These are phyloP conservation scores for Barnettozyma hawaiiensis DNA, from an alignment of 1,139 yeast species.

Conservation along the genomic window DNA sequence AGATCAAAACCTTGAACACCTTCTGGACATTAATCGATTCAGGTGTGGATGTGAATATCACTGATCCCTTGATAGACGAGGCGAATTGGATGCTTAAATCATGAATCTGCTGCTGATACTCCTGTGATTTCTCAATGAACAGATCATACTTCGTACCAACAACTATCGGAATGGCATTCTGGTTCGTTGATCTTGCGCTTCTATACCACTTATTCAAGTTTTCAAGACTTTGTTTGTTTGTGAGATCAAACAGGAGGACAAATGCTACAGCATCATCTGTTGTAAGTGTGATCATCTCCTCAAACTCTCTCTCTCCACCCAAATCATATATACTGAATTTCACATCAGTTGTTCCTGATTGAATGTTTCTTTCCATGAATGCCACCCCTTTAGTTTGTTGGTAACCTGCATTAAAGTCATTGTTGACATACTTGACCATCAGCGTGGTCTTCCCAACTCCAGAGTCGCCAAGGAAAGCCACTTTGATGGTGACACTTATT, in stretches of 20 bases:
- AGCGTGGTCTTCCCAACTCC: constrained; percentile 97
- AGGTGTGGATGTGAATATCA: constrained; percentile 87
- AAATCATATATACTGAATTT: constrained; percentile 94
- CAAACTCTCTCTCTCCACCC: constrained; percentile 95
- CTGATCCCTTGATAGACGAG: constrained; percentile 83
- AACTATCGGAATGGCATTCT: constrained; percentile 85
- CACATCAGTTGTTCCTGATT: constrained; percentile 81
- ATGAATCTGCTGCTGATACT: constrained; percentile 82
- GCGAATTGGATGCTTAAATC: constrained; percentile 85
- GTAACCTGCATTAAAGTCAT: constrained; percentile 86
- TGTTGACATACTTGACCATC: constrained; percentile 96
- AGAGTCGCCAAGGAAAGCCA: constrained; percentile 94
- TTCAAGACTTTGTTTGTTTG: constrained; percentile 79
- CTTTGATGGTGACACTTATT: constrained; percentile 45
- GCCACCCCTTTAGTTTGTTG: constrained; percentile 94
- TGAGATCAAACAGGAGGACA: constrained; percentile 85
- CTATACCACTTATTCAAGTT: constrained; percentile 93
- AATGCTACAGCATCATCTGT: constrained; percentile 93
- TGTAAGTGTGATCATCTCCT: constrained; percentile 92
- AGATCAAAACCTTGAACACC: constrained; percentile 83
- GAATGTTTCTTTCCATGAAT: constrained; percentile 87
- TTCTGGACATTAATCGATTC: constrained; percentile 93
- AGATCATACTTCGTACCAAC: constrained; percentile 94
- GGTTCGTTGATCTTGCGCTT: constrained; percentile 87
- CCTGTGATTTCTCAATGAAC: constrained; percentile 72